Evolutionary conservation across 2,329 filamentous ascomycete species (phyloP).

Genomic region (Rhinocladiella mackenziei): DNA sequence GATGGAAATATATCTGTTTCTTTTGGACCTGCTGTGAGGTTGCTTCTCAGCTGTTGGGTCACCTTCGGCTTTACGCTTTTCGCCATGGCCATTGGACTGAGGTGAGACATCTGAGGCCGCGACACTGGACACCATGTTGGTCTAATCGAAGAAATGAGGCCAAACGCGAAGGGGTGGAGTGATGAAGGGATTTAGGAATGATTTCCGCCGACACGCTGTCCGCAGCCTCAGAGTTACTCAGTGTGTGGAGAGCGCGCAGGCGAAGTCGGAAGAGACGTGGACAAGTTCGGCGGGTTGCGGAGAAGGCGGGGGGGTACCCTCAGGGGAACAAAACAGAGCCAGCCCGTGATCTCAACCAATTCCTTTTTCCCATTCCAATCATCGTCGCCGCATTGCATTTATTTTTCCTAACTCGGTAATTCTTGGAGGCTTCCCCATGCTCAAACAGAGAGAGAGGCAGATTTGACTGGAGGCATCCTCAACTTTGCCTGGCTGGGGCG

Average conservation of each 20-base stretch:
- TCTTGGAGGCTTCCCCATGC: too few relatives aligned
- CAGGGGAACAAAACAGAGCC: too few relatives aligned
- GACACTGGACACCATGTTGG: conserved; percentile 18
- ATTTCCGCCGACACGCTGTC: too few relatives aligned
- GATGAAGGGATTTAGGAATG: conserved; percentile 5
- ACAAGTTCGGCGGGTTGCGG: not conserved
- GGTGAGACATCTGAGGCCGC: conserved; percentile 23
- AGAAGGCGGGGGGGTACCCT: not conserved
- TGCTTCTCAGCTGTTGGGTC: conserved; percentile 15
- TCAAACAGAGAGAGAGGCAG: too few relatives aligned
- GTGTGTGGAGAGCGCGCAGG: not conserved
- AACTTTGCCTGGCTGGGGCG: too few relatives aligned
- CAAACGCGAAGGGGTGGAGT: conserved; percentile 4
- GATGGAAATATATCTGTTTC: conserved; percentile 65
- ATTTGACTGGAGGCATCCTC: too few relatives aligned
- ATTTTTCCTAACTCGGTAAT: too few relatives aligned
- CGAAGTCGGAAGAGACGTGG: not conserved
- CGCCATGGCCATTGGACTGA: conserved; percentile 16
- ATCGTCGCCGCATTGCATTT: too few relatives aligned
- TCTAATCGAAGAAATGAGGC: not conserved
- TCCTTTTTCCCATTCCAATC: too few relatives aligned
- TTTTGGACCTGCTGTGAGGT: conserved; percentile 51
- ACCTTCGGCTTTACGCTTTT: conserved; percentile 26
- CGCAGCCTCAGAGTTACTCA: too few relatives aligned
- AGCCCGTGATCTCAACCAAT: too few relatives aligned